phyloP scores from a whole-genome alignment of 371 early-diverging fungal genomes.

The Lichtheimia hyalospora region DNA sequence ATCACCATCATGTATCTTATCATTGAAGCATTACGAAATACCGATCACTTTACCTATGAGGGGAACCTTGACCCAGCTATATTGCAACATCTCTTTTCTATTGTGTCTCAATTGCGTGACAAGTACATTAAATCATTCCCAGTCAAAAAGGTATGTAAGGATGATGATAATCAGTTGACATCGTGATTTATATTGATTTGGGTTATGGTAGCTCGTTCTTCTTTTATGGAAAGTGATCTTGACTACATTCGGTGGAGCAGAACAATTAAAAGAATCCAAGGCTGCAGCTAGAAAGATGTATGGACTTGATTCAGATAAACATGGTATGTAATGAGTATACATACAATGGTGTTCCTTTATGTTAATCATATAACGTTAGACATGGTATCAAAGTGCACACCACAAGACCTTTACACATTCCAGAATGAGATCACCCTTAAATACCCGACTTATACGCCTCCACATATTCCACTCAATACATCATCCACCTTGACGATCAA shows the following conservation, averaged over 20 bases:
- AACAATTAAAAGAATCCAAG: slow-evolving; percentile 48
- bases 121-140: slow-evolving; percentile 76
- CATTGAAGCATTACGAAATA: slow-evolving; percentile 41
- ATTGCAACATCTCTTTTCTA: slow-evolving; percentile 61
- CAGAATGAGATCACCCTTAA: slow-evolving; percentile 45
- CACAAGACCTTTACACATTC: slow-evolving; percentile 64
- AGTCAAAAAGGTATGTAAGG: slow-evolving; percentile 68
- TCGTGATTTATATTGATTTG: neutral
- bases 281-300: slow-evolving; percentile 40
- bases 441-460: slow-evolving; percentile 64
- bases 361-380: slow-evolving; percentile 11
- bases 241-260: slow-evolving; percentile 59
- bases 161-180: neutral
- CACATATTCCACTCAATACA: slow-evolving; percentile 11
- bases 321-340: slow-evolving; percentile 4
- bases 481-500: slow-evolving; percentile 12
- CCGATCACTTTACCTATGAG: slow-evolving; percentile 39
- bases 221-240: slow-evolving; percentile 69
- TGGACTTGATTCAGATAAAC: slow-evolving; percentile 36
- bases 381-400: slow-evolving; percentile 57
- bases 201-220: slow-evolving; percentile 54
- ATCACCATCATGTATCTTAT: slow-evolving; percentile 63
- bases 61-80: slow-evolving; percentile 53
- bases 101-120: slow-evolving; percentile 68
- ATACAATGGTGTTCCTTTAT: neutral